These are phyloP conservation scores for Aspergillus pseudotamarii DNA, from an alignment of 2,329 filamentous ascomycete genomes.

Conservation along the genomic window DNA sequence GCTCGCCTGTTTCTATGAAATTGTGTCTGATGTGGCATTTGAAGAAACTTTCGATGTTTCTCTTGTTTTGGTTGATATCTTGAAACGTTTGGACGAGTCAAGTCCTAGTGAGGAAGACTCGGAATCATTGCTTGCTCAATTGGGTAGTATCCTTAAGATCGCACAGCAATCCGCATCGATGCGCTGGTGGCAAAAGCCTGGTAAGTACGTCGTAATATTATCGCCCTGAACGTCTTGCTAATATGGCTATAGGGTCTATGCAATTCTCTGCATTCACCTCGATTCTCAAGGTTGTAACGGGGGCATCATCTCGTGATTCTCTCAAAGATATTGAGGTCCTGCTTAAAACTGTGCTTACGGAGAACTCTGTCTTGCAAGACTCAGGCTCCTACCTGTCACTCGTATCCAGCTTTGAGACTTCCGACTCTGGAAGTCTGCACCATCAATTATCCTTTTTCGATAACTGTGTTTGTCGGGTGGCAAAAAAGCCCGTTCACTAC, in stretches of 20 bases:
- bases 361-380: conserved; percentile 41
- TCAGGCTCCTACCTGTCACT: conserved; percentile 42
- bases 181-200: conserved; percentile 83
- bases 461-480: conserved; percentile 76
- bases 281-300: conserved; percentile 42
- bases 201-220: conserved; percentile 32
- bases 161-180: conserved; percentile 80
- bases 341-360: conserved; percentile 37
- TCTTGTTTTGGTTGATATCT: conserved; percentile 67
- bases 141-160: conserved; percentile 80
- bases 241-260: conserved; percentile 34
- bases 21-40: conserved; percentile 76
- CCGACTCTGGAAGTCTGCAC: conserved; percentile 34
- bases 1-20: conserved; percentile 80
- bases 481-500: conserved; percentile 77
- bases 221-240: neutral
- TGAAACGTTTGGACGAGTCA: conserved; percentile 62
- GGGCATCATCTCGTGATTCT: conserved; percentile 33
- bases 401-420: conserved; percentile 39
- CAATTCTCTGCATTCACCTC: conserved; percentile 46
- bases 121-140: conserved; percentile 68
- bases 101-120: conserved; percentile 51
- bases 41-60: conserved; percentile 89
- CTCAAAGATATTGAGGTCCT: conserved; percentile 37
- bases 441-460: conserved; percentile 73